phyloP scores from a whole-genome alignment of 2,329 filamentous ascomycete species.

The Stagonosporopsis vannaccii region DNA sequence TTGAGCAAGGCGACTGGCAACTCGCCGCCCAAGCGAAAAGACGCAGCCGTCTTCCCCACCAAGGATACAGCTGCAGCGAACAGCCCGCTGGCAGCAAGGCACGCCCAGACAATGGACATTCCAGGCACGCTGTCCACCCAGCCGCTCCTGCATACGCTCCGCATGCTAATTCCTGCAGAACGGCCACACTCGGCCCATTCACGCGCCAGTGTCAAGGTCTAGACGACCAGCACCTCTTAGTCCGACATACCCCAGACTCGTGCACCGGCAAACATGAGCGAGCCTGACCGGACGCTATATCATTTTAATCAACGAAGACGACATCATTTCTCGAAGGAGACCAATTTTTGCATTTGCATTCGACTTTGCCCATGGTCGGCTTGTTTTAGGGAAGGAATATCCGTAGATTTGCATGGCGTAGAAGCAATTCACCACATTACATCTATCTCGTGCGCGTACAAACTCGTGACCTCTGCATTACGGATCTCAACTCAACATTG shows the following conservation, averaged over 20 bases:
- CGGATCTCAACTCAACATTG: neutral
- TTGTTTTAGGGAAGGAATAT: neutral
- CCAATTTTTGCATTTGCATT: slow-evolving; percentile 12
- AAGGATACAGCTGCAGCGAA: slow-evolving; percentile 34
- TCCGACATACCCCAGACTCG: slow-evolving; percentile 16
- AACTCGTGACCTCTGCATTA: neutral
- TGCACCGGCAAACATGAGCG: slow-evolving; percentile 5
- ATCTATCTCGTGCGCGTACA: neutral
- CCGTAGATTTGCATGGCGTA: slow-evolving; percentile 2
- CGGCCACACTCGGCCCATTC: slow-evolving; percentile 20
- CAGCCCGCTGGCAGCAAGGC: slow-evolving; percentile 33
- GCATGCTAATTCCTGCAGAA: slow-evolving; percentile 7
- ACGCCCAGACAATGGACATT: slow-evolving; percentile 17
- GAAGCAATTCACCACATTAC: neutral
- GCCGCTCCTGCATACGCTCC: neutral
- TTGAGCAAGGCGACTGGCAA: slow-evolving; percentile 56
- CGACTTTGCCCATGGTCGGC: slow-evolving; percentile 7
- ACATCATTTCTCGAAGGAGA: slow-evolving; percentile 6
- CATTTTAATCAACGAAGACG: slow-evolving; percentile 20
- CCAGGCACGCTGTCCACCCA: slow-evolving; percentile 3
- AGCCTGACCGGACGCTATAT: slow-evolving; percentile 11
- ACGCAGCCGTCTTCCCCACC: slow-evolving; percentile 34
- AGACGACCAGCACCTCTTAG: slow-evolving; percentile 2
- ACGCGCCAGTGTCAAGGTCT: slow-evolving; percentile 21
- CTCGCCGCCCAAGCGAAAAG: slow-evolving; percentile 41